These are phyloP conservation scores for Podila clonocystis DNA, from an alignment of 192 early-diverging fungal species.

Conservation along the genomic window DNA sequence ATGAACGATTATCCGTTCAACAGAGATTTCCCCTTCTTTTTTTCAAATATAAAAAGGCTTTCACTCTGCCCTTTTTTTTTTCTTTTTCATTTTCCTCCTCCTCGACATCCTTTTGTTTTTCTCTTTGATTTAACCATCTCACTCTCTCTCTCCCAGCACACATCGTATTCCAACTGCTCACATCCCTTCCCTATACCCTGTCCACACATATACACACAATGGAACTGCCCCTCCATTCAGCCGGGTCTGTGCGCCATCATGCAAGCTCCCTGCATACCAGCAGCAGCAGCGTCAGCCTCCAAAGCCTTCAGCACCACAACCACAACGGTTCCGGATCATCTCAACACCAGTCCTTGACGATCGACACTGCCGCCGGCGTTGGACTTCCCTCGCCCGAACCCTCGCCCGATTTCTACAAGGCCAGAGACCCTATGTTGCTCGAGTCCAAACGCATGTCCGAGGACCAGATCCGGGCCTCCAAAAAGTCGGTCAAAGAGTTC, in stretches of 20 bases:
- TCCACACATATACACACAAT: background rate
- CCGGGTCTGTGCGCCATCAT: background rate
- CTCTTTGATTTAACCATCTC: background rate
- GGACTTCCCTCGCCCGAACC: slow-evolving; percentile 24
- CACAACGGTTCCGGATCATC: background rate
- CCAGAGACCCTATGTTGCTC: slow-evolving; percentile 54
- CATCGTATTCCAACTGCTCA: background rate
- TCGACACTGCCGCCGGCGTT: slow-evolving; percentile 18
- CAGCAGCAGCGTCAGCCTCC: background rate
- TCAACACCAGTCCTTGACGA: background rate
- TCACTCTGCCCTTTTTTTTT: too few relatives aligned
- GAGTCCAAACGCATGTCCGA: slow-evolving; percentile 55
- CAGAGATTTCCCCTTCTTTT: too few relatives aligned
- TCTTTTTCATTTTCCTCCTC: too few relatives aligned
- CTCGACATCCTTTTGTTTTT: background rate
- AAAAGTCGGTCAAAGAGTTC: slow-evolving; percentile 67
- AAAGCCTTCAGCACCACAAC: background rate
- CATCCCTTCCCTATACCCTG: background rate
- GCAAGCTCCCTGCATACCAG: background rate
- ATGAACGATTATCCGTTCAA: background rate
- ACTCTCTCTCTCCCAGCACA: background rate
- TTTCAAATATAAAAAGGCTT: too few relatives aligned
- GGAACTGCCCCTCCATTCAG: slow-evolving; percentile 8
- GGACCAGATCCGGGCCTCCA: slow-evolving; percentile 59
- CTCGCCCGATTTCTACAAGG: slow-evolving; percentile 31